phyloP scores from a whole-genome alignment of 371 early-diverging fungal genomes.

The Apophysomyces variabilis region DNA sequence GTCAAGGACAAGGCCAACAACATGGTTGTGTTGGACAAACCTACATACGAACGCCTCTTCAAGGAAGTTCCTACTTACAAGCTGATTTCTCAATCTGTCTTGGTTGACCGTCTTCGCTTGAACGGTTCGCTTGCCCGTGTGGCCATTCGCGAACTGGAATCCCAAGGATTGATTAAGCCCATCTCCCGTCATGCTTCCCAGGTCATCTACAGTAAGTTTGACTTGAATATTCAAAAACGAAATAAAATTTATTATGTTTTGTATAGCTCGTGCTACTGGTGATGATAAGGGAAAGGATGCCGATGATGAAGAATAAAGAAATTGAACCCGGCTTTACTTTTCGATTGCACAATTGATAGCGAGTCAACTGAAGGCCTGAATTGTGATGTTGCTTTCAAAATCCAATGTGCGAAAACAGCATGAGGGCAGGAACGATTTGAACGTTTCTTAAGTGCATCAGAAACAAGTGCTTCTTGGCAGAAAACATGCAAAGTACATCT shows the following conservation, averaged over 20 bases:
- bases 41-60: constrained; percentile 91
- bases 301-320: constrained; percentile 7
- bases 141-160: constrained; percentile 92
- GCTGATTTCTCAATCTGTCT: constrained; percentile 95
- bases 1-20: constrained; percentile 98
- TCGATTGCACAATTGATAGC: constrained; percentile 4
- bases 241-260: not conserved
- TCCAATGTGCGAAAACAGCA: too few relatives aligned
- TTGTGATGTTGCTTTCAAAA: too few relatives aligned
- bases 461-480: too few relatives aligned
- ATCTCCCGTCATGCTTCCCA: constrained; percentile 91
- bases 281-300: constrained; percentile 61
- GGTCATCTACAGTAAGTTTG: constrained; percentile 85
- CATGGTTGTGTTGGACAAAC: constrained; percentile 91
- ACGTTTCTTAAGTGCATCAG: too few relatives aligned
- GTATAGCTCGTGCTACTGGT: constrained; percentile 76
- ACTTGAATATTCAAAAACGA: not conserved
- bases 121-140: constrained; percentile 97
- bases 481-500: too few relatives aligned
- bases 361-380: too few relatives aligned
- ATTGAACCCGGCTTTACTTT: not conserved
- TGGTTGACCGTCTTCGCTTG: constrained; percentile 97
- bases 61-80: constrained; percentile 99
- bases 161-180: constrained; percentile 89
- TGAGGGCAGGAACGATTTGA: too few relatives aligned